Percentiles rank a stretch among this genome's conserved stretches.
Evolutionary conservation across 2,329 filamentous ascomycete genomes (phyloP).

Genomic region (Fusarium newnesense): DNA sequence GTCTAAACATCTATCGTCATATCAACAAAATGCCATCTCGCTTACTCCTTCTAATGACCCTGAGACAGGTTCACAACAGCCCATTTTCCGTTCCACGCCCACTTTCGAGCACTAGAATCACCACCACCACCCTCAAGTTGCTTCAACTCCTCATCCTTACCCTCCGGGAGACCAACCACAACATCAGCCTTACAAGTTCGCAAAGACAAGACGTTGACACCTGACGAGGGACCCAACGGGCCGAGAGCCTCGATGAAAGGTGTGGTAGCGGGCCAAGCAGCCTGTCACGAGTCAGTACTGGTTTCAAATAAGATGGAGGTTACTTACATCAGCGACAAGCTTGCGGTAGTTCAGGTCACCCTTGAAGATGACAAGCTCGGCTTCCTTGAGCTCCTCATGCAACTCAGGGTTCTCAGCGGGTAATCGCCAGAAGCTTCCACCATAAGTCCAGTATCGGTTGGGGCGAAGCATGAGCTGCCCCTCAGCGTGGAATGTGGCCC

Average conservation of each 20-base stretch:
- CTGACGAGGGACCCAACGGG: constrained; percentile 82
- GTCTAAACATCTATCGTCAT: constrained; percentile 29
- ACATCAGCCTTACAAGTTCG: constrained; percentile 97
- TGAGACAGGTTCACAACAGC: constrained; percentile 76
- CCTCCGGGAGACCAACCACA: constrained; percentile 85
- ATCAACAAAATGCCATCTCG: not conserved
- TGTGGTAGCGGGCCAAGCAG: constrained; percentile 84
- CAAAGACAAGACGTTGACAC: constrained; percentile 85
- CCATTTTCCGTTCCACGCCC: constrained; percentile 98
- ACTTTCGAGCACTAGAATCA: constrained; percentile 77
- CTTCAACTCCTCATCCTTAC: constrained; percentile 84
- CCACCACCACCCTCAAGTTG: constrained; percentile 75
- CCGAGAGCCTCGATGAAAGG: constrained; percentile 87
- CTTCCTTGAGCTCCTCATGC: constrained; percentile 80
- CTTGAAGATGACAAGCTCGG: constrained; percentile 94
- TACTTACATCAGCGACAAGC: constrained; percentile 83
- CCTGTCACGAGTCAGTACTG: constrained; percentile 42
- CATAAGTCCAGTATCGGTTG: constrained; percentile 91
- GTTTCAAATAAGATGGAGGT: accelerated
- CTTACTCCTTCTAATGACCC: constrained; percentile 41
- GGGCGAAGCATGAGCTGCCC: constrained; percentile 85
- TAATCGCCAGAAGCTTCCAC: constrained; percentile 88
- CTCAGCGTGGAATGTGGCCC: constrained; percentile 82
- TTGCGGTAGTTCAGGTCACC: constrained; percentile 98
- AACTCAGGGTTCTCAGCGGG: constrained; percentile 75